Evolutionary conservation across 805 yeast genomes (phyloP).

Genomic region (Naumovozyma baii): DNA sequence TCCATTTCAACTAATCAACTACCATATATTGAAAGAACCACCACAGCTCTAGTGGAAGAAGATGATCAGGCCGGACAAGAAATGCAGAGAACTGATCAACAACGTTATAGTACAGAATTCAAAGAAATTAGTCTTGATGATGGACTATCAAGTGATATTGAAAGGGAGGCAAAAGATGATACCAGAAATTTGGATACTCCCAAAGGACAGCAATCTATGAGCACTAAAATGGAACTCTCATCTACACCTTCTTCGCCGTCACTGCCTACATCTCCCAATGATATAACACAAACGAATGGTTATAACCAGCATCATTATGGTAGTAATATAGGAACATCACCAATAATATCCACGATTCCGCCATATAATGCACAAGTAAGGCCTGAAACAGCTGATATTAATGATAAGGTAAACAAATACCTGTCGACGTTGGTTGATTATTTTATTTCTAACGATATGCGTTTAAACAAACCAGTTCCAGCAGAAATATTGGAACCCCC

Average conservation of each 20-base stretch:
- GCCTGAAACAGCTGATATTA: slow-evolving; percentile 24
- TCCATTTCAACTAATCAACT: slow-evolving; percentile 17
- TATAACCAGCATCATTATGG: slow-evolving; percentile 24
- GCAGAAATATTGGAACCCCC: slow-evolving; percentile 26
- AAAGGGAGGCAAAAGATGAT: slow-evolving; percentile 13
- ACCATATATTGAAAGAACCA: slow-evolving; percentile 12
- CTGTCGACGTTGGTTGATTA: slow-evolving; percentile 26
- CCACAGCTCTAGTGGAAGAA: slow-evolving; percentile 3
- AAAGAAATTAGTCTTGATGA: slow-evolving; percentile 30
- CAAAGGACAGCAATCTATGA: neutral
- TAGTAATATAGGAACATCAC: slow-evolving; percentile 24
- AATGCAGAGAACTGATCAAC: slow-evolving; percentile 2
- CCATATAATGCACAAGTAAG: slow-evolving; percentile 19
- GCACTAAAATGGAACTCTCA: neutral
- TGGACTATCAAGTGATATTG: slow-evolving; percentile 32
- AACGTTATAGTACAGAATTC: slow-evolving; percentile 12
- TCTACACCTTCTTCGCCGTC: slow-evolving; percentile 26
- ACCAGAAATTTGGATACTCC: neutral
- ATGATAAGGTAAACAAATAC: slow-evolving; percentile 27
- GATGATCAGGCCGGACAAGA: slow-evolving; percentile 2
- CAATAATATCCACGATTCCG: slow-evolving; percentile 25
- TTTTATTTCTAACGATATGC: slow-evolving; percentile 27
- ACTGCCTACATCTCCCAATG: slow-evolving; percentile 28
- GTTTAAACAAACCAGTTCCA: slow-evolving; percentile 20
- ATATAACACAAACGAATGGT: slow-evolving; percentile 23